Percentiles rank a stretch among this genome's conserved stretches.
phyloP scores from a whole-genome alignment of 176 grass and related monocot genomes.

The Elaeis guineensis region DNA sequence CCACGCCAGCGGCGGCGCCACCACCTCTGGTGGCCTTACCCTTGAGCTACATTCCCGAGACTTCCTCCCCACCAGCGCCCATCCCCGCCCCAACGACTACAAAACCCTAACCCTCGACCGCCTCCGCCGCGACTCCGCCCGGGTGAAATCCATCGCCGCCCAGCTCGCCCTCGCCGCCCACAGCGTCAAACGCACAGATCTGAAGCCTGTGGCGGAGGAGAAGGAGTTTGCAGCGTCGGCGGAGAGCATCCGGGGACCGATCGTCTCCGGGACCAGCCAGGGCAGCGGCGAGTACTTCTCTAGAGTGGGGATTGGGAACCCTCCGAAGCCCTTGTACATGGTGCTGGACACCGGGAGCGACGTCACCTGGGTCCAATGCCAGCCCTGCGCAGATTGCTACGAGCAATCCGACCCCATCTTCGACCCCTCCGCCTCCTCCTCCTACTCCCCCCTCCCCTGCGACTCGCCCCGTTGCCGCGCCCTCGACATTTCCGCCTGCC shows the following conservation, averaged over 20 bases:
- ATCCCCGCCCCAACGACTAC: conserved; percentile 36
- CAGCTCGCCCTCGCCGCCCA: conserved; percentile 42
- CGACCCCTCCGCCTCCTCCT: conserved; percentile 52
- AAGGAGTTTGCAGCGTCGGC: background rate
- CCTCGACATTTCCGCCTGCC: background rate
- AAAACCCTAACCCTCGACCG: conserved; percentile 33
- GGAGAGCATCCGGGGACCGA: background rate
- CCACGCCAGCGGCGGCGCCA: background rate
- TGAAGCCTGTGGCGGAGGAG: conserved; percentile 19
- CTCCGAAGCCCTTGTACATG: conserved; percentile 40
- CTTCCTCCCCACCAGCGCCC: conserved; percentile 42
- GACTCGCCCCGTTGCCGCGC: background rate
- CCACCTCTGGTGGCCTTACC: background rate
- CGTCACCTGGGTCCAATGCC: conserved; percentile 90
- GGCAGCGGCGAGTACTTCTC: conserved; percentile 1
- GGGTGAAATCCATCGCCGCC: conserved; percentile 34
- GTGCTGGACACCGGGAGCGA: conserved; percentile 97
- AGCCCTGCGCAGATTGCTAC: conserved; percentile 94
- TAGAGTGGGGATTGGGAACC: background rate
- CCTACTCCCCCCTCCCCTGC: conserved; percentile 16
- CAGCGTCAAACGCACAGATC: conserved; percentile 21
- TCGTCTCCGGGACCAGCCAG: background rate
- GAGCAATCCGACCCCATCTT: conserved; percentile 78
- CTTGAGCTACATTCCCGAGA: conserved; percentile 57
- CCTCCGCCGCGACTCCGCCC: conserved; percentile 47